Conservation (phyloP, 2,329 filamentous ascomycete species). For the Xylariomycetidae sp. region DNA sequence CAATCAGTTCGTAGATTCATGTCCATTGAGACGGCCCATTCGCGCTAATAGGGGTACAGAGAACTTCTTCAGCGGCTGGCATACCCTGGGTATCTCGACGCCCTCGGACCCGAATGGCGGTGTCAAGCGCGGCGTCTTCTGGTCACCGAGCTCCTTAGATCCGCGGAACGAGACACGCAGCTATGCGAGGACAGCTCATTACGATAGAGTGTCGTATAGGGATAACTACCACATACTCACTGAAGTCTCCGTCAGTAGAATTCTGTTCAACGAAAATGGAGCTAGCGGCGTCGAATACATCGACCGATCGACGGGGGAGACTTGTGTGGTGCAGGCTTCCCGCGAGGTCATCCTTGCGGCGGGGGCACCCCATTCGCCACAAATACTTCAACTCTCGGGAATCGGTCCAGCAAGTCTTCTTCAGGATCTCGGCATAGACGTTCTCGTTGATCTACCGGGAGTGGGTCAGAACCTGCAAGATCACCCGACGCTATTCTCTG, state of each 20-base stretch:
- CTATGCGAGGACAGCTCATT: constrained; percentile 25
- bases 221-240: constrained; percentile 18
- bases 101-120: constrained; percentile 21
- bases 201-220: constrained; percentile 16
- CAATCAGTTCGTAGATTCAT: neutral
- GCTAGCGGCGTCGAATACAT: constrained; percentile 4
- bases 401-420: constrained; percentile 33
- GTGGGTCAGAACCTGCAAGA: constrained; percentile 59
- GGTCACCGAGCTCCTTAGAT: constrained; percentile 27
- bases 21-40: neutral
- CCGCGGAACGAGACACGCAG: constrained; percentile 21
- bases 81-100: constrained; percentile 19
- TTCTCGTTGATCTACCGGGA: constrained; percentile 53
- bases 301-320: constrained; percentile 1
- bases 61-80: constrained; percentile 12
- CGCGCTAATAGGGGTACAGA: neutral
- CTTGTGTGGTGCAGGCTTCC: constrained; percentile 10
- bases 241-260: constrained; percentile 31
- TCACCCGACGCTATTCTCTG: constrained; percentile 17
- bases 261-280: constrained; percentile 26
- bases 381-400: constrained; percentile 38
- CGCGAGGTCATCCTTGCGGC: constrained; percentile 39
- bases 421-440: constrained; percentile 39
- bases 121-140: constrained; percentile 23
- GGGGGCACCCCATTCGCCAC: constrained; percentile 37